Base-by-base conservation (phyloP, 768 basidiomycete species). In the Neoboletus brunneissimus region DNA sequence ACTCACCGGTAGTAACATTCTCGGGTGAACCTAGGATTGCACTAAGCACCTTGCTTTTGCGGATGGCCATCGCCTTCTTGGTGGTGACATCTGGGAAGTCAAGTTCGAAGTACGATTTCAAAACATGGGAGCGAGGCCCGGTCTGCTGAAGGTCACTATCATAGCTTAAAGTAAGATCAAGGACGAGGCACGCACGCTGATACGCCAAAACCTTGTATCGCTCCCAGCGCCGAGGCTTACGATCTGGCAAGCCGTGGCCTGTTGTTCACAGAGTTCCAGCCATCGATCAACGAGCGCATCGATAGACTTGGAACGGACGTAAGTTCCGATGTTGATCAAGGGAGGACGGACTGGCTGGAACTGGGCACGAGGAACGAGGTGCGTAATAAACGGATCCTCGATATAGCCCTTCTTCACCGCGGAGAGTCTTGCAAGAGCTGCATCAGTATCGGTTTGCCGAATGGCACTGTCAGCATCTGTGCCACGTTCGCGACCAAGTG, bases 181-280 rank as follows among this genome's bases (percentile, higher is more conserved):
- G 48, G 45, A 25, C n/a, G 22, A 53, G 44, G 41, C 42, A 55
- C 89, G 75, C 75, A 92, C 93, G 76, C 79, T 81, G 64, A 96
- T 76, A 54, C 94, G 79, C 94, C 96, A 99, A 69, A 91, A 98
- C 51, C 97, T 77, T 3, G 94, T 94, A 74, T 99, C 97, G 64
- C 92, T 98, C 23, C 97, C 97, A 2, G 95, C 89, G 0, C 97
- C 97, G 31, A 98, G 72, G 71, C 91, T 96, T n/a, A 98, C 82
- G 52, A 98, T 87, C 77, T 98, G 97, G 61, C 84, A 86, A 55
- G 68, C 68, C 57, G 72, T 78, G n/a, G 73, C 78, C 10, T 75
- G 75, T 22, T 64, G 66, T 41, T 70, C 67, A 1, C 80, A 77
- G 18, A 78, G 63, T 18, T 75, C 70, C 22, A 93, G 62, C 81